Evolutionary conservation across 306 rosid genomes (phyloP).

Genomic region (Ziziphus jujuba): DNA sequence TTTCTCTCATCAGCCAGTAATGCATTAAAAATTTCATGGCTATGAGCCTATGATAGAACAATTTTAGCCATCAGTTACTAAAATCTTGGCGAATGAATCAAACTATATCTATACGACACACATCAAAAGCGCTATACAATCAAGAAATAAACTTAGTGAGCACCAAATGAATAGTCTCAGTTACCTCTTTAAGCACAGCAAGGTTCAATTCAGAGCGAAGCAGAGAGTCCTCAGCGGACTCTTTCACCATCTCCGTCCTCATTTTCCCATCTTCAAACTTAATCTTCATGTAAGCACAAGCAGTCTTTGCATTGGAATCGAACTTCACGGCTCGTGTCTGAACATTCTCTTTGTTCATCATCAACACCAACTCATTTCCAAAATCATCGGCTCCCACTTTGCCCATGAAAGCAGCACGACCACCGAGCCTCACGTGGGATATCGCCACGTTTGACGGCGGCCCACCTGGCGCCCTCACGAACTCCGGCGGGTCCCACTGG

Average conservation of each 20-base stretch:
- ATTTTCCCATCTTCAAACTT: conserved; percentile 63
- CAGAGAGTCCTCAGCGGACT: conserved; percentile 72
- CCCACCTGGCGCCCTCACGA: conserved; percentile 77
- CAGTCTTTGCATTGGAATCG: conserved; percentile 48
- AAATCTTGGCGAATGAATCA: neutral
- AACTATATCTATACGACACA: neutral
- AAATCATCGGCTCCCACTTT: conserved; percentile 71
- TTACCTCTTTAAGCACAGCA: conserved; percentile 82
- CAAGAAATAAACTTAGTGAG: no score
- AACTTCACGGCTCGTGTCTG: conserved; percentile 78
- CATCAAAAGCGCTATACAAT: neutral
- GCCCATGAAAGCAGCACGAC: conserved; percentile 86
- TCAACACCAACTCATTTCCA: conserved; percentile 71
- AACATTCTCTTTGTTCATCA: conserved; percentile 74
- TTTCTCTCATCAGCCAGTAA: no score
- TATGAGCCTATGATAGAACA: no score
- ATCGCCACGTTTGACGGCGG: conserved; percentile 82
- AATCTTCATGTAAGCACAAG: conserved; percentile 56
- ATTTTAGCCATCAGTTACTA: neutral
- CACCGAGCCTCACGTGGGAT: conserved; percentile 86
- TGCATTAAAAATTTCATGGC: no score
- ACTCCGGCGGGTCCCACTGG: conserved; percentile 98
- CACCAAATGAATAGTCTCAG: neutral
- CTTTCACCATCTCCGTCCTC: conserved; percentile 56
- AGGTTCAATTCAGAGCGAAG: conserved; percentile 62